phyloP scores from a whole-genome alignment of 192 early-diverging fungal species.

The Entomortierella chlamydospora region DNA sequence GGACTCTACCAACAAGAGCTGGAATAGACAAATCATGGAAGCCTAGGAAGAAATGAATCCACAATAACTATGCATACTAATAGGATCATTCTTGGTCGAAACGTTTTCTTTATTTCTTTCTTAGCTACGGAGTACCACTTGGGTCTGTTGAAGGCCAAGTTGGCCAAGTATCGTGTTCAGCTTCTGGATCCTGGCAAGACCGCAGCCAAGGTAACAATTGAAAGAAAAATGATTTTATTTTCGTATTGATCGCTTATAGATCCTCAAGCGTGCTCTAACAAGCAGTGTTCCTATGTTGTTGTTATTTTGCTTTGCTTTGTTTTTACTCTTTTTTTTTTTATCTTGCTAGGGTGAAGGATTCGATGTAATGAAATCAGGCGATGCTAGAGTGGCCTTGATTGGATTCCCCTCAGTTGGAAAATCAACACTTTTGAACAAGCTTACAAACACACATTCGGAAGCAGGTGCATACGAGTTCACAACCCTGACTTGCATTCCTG shows the following conservation, averaged over 20 bases:
- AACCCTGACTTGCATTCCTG: constrained; percentile 94
- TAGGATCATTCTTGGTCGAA: no score
- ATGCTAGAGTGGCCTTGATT: constrained; percentile 94
- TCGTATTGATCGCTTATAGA: constrained; percentile 63
- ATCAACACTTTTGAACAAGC: constrained; percentile 92
- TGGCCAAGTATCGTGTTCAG: constrained; percentile 84
- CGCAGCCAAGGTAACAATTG: constrained; percentile 52
- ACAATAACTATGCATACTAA: no score
- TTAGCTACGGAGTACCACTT: constrained; percentile 96
- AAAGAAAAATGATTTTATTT: constrained; percentile 39
- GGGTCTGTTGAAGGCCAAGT: constrained; percentile 97
- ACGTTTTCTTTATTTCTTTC: background rate
- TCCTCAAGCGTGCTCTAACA: no score
- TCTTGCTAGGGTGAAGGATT: constrained; percentile 85
- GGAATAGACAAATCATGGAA: background rate
- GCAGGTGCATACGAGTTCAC: constrained; percentile 95
- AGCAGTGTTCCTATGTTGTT: no score
- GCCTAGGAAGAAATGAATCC: constrained; percentile 1
- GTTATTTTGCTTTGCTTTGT: no score
- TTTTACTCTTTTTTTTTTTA: constrained; percentile 1
- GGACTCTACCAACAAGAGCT: no score
- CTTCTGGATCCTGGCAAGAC: constrained; percentile 79
- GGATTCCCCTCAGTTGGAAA: constrained; percentile 99
- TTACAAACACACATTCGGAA: constrained; percentile 93
- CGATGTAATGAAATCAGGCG: constrained; percentile 97